These are phyloP conservation scores for Pleurotus salmoneostramineus DNA, from an alignment of 768 basidiomycete genomes.

Conservation along the genomic window DNA sequence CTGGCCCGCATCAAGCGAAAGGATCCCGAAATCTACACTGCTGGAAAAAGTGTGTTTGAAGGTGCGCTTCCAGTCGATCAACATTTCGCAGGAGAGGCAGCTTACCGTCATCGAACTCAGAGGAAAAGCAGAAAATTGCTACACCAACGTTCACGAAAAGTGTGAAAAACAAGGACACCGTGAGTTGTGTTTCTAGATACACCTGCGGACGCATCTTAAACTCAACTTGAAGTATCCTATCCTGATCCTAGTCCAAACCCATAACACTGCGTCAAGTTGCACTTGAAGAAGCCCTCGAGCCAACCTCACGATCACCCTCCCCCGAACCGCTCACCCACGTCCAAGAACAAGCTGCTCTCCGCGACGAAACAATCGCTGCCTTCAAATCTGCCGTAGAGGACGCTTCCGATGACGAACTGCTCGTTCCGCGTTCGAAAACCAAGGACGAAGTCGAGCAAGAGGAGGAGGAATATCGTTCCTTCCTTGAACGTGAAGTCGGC, in stretches of 20 bases:
- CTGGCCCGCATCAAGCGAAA: constrained; percentile 78
- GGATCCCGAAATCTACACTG: constrained; percentile 83
- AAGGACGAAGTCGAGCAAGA: constrained; percentile 74
- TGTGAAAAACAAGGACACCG: constrained; percentile 44
- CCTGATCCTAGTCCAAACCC: constrained; percentile 52
- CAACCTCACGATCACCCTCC: constrained; percentile 55
- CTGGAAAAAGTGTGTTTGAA: constrained; percentile 68
- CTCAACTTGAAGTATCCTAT: background rate
- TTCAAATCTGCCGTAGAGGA: constrained; percentile 55
- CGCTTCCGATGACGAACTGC: constrained; percentile 57
- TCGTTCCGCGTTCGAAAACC: constrained; percentile 73
- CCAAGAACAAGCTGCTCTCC: constrained; percentile 72
- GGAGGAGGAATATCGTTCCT: constrained; percentile 82
- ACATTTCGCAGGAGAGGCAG: background rate
- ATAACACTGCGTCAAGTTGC: constrained; percentile 73
- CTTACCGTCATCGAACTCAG: constrained; percentile 27
- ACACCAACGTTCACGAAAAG: constrained; percentile 21
- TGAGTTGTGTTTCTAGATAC: constrained; percentile 15
- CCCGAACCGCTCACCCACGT: constrained; percentile 62
- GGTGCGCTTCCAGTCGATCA: constrained; percentile 37
- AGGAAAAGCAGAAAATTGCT: constrained; percentile 59
- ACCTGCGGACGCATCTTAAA: background rate
- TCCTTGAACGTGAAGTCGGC: constrained; percentile 80
- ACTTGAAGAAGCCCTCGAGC: constrained; percentile 56
- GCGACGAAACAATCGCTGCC: constrained; percentile 79